These are phyloP conservation scores for Metschnikowia baotianmanensis DNA, from an alignment of 805 yeast species.

Conservation along the genomic window DNA sequence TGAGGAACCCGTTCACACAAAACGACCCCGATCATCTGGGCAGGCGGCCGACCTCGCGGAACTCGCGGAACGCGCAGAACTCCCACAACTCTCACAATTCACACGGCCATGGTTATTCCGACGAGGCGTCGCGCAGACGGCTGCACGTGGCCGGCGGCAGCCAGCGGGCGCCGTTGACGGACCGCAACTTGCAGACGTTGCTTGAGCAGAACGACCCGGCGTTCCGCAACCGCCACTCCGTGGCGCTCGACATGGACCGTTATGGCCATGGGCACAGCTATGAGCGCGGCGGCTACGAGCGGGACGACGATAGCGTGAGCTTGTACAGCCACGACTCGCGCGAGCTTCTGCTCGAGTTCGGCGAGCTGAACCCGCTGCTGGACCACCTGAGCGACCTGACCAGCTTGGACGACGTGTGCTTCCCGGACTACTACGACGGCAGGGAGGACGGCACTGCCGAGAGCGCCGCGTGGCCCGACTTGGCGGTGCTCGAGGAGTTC, in stretches of 20 bases:
- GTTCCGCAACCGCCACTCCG: slow-evolving; percentile 17
- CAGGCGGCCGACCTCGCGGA: no score
- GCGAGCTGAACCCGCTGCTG: slow-evolving; percentile 62
- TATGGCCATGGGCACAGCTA: slow-evolving; percentile 32
- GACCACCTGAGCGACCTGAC: slow-evolving; percentile 63
- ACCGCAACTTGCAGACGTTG: slow-evolving; percentile 34
- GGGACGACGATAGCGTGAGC: slow-evolving; percentile 10
- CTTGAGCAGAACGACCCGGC: slow-evolving; percentile 16
- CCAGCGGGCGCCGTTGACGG: slow-evolving; percentile 35
- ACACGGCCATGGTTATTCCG: slow-evolving; percentile 1
- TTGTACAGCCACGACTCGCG: slow-evolving; percentile 9
- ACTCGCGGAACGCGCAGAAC: no score
- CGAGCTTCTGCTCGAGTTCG: slow-evolving; percentile 34
- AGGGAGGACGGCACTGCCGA: slow-evolving; percentile 23
- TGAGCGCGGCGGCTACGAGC: slow-evolving; percentile 9
- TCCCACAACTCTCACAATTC: no score
- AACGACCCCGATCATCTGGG: no score
- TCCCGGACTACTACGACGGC: slow-evolving; percentile 63
- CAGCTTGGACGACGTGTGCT: slow-evolving; percentile 88
- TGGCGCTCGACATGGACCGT: slow-evolving; percentile 42
- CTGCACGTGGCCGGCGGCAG: slow-evolving; percentile 1
- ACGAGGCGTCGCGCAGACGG: slow-evolving; percentile 2
- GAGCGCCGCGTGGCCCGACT: slow-evolving; percentile 74
- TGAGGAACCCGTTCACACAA: not conserved
- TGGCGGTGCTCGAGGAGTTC: slow-evolving; percentile 70